Evolutionary conservation across 352 stramenopile species (phyloP), one percentile per base, ranked within the genome.

Genomic region (Phytophthora pistaciae): DNA sequence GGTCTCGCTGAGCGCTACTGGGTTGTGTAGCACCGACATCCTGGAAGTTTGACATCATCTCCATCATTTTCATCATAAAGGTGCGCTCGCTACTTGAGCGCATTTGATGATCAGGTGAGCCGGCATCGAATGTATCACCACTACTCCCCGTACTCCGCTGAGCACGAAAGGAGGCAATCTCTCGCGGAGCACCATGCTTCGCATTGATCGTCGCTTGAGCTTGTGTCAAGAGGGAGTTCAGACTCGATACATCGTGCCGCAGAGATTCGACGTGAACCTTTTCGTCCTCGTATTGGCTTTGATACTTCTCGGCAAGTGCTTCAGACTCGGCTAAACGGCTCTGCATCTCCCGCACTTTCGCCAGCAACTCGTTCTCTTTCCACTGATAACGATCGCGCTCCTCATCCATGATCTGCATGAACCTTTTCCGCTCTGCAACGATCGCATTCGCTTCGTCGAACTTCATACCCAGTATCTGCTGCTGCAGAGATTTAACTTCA

Each of bases 271-370:
- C 84, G 31, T 94, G 87, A 0, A 93, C 60, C 33, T 87, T 87
- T 61, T 96, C 89, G 55, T 95, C 89, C 56, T 96, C 89, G 46
- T 85, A 91, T 65, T 95, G 87, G 3, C 66, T 87, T 36, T 88
- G 82, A 42, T 82, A 93, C 29, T 90, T 92, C 27, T 91, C 79
- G 1, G 71, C 75, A 1, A 50, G 42, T 0, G 85, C 83, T 49
- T 96, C 85, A 21, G 72, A 78, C 57, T 92, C 84, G 0, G 66
- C 82, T 5, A 91, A 53, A 7, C 76, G 83, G 25, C 63, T 84
- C 33, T 88, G 78, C 3, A 90, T 38, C 1, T 93, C 85, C 5
- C 78, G 74, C 0, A 90, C 31, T 44, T 89, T 83, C 1, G 33
- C 56, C 3, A 88, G 23, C 11, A 93, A 29, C 46, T 92, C 80